Evolutionary conservation across 331 rosid species (phyloP), one percentile per base, ranked within the genome.

Genomic region (Telfairia occidentalis): DNA sequence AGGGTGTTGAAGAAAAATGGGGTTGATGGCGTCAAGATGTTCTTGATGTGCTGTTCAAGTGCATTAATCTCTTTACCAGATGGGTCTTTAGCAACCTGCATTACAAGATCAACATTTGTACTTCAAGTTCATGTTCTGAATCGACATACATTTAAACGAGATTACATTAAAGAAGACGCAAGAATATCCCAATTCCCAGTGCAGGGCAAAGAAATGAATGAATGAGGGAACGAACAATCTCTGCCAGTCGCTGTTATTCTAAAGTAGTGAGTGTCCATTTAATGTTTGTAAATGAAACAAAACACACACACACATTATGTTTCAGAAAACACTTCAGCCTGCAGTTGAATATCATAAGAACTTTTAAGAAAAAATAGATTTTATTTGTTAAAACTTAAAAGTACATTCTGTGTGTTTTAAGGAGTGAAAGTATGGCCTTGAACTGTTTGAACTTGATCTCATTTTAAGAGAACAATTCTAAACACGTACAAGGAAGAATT

Each of bases 1-100:
- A 88, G 82, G 54, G 90, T 88, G 82, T 88, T 88, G 87, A 84
- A 88, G 80, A 84, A 86, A 86, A 84, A 86, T 10, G 92, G 92
- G 29, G 90, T 88, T 11, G 92, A 81, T 72, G 92, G 92, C 42
- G 74, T 43, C 78, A 78, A 60, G 52, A 88, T 77, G 80, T 88
- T 88, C 86, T 84, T 76, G 26, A 88, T 80, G 48, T 88, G 92
- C 59, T 88, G 90, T 55, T 86, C 81, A 52, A 88, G 80, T 10
- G 89, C 92, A 74, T 88, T 80, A 11, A 88, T 84, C 45, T 88
- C 87, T 40, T 84, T 81, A 11, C 92, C 89, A 57, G 87, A 84
- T 58, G 92, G 89, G 16, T 88, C 87, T 58, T 86, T 84, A 8
- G 92, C 92, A 78, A 88, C 90, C 92, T 88, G 77, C 52, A 71